phyloP scores from a whole-genome alignment of 202 grass and related monocot species.

The Tripidium arundinaceum region DNA sequence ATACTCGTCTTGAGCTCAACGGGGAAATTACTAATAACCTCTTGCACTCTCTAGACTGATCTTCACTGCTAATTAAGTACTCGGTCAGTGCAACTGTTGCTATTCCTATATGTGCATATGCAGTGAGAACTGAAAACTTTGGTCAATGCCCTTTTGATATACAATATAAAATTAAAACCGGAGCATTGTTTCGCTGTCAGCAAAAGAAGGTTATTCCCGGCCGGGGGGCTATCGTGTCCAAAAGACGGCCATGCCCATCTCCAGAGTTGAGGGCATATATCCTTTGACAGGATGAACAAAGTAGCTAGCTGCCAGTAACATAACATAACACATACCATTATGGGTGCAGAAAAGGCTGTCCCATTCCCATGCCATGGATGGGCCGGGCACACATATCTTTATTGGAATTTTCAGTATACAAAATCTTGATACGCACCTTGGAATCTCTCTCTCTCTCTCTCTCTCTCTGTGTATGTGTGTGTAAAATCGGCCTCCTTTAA shows the following conservation, averaged over 20 bases:
- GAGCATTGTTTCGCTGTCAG: neutral
- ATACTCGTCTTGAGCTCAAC: too few relatives aligned
- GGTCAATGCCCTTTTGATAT: too few relatives aligned
- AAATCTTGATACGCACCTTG: neutral
- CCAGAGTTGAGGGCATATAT: neutral
- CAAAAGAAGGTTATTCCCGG: neutral
- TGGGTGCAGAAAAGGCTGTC: constrained; percentile 3
- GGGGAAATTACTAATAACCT: too few relatives aligned
- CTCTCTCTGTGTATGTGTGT: too few relatives aligned
- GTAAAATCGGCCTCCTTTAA: neutral
- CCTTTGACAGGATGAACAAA: neutral
- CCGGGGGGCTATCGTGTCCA: neutral
- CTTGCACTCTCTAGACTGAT: too few relatives aligned
- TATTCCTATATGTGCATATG: too few relatives aligned
- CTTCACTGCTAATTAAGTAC: too few relatives aligned
- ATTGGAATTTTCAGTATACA: neutral
- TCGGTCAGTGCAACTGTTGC: too few relatives aligned
- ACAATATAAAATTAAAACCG: neutral
- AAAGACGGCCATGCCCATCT: neutral
- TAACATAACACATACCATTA: neutral
- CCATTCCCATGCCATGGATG: neutral
- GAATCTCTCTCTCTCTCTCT: neutral
- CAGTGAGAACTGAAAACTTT: neutral
- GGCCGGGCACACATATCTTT: neutral
- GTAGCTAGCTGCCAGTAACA: neutral